Percentiles rank a stretch among this genome's conserved stretches.
phyloP scores from a whole-genome alignment of 2,329 filamentous ascomycete species.

The Trichoderma koningiopsis region DNA sequence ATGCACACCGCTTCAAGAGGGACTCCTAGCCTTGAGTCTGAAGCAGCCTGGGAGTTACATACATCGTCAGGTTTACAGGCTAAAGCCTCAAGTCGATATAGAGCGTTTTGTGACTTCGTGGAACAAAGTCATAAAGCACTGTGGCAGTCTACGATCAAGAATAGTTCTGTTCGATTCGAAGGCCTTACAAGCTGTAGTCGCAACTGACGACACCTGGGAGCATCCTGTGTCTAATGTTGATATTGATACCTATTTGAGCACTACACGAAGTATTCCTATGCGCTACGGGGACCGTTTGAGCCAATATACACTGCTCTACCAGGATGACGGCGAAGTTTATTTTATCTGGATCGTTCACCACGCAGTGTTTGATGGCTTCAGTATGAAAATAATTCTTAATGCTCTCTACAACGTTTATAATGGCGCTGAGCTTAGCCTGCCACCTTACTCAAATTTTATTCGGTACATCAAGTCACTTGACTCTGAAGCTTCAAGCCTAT shows the following conservation, averaged over 20 bases:
- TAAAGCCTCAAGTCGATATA: conserved; percentile 1
- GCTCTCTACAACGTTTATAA: conserved; percentile 1
- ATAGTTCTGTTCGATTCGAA: conserved; percentile 11
- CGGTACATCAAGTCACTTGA: conserved; percentile 5
- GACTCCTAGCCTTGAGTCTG: conserved; percentile 8
- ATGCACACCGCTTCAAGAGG: conserved; percentile 20
- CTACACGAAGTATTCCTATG: not conserved
- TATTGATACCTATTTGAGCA: conserved; percentile 1
- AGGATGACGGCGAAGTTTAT: not conserved
- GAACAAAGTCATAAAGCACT: conserved; percentile 23
- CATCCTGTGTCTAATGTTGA: not conserved
- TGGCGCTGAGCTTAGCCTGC: not conserved
- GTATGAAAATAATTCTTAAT: conserved; percentile 17
- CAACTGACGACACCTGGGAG: conserved; percentile 7
- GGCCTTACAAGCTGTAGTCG: not conserved
- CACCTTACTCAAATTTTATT: conserved; percentile 8
- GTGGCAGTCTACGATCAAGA: conserved; percentile 20
- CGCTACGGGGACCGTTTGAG: conserved; percentile 12
- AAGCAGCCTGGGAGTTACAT: conserved; percentile 23
- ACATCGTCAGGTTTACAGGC: conserved; percentile 12
- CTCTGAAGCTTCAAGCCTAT: not conserved
- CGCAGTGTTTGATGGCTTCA: conserved; percentile 17
- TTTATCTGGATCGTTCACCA: conserved; percentile 22
- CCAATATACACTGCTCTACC: not conserved
- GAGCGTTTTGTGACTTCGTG: conserved; percentile 31